Conservation (phyloP, 2,329 filamentous ascomycete genomes). For the Beauveria scarabaeidicola region DNA sequence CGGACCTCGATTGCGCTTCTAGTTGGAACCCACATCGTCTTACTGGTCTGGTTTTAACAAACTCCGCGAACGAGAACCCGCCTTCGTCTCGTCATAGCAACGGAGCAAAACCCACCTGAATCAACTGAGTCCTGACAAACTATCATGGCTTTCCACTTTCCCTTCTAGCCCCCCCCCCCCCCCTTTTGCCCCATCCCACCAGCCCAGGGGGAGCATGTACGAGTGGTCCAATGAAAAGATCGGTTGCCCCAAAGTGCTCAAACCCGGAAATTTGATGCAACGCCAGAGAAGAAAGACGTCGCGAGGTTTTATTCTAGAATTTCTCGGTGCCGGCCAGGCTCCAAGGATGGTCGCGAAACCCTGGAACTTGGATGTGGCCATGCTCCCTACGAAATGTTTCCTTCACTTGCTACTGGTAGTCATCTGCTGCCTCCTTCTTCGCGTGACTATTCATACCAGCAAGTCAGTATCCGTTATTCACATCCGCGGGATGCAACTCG, state of each 20-base stretch:
- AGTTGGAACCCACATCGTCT: neutral
- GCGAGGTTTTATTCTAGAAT: slow-evolving; percentile 4
- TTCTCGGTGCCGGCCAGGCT: neutral
- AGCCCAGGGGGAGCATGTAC: neutral
- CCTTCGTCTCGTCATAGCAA: too few species aligned
- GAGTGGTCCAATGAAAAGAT: slow-evolving; percentile 3
- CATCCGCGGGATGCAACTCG: neutral
- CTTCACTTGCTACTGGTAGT: too few species aligned
- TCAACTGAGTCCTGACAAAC: neutral
- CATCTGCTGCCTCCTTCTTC: too few species aligned
- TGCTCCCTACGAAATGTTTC: neutral
- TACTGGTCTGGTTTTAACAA: neutral
- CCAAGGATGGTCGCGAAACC: neutral
- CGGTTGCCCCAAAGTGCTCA: neutral
- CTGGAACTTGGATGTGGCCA: neutral
- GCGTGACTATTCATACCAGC: too few species aligned
- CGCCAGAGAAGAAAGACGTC: neutral
- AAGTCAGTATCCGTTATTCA: too few species aligned
- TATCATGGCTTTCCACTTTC: neutral
- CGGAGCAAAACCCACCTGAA: too few species aligned
- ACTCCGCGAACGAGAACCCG: too few species aligned
- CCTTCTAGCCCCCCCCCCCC: neutral
- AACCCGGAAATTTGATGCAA: slow-evolving; percentile 10
- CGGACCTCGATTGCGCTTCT: neutral
- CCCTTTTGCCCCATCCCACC: neutral